Evolutionary conservation across 805 yeast species (phyloP).

Genomic region (Saturnispora halmiae): DNA sequence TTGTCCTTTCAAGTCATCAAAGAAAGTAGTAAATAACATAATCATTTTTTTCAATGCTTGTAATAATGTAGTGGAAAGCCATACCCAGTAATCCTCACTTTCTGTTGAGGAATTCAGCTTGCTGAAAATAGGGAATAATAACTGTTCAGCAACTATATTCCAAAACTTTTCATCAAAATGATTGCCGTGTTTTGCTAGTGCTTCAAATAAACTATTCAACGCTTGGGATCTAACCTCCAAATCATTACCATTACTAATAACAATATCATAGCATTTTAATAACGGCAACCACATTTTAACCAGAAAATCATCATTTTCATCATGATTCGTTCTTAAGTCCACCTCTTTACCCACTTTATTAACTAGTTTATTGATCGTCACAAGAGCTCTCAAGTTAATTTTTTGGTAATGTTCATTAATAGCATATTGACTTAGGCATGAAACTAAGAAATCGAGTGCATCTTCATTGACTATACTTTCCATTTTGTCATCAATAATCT

Average conservation of each 20-base stretch:
- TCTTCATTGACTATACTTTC: conserved; percentile 62
- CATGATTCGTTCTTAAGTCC: conserved; percentile 15
- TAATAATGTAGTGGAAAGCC: conserved; percentile 93
- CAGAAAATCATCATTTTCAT: conserved; percentile 30
- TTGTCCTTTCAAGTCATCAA: conserved; percentile 63
- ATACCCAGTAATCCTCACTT: conserved; percentile 76
- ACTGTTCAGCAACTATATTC: conserved; percentile 67
- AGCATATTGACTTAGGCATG: conserved; percentile 69
- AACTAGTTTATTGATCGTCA: conserved; percentile 56
- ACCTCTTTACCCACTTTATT: conserved; percentile 44
- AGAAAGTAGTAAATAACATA: conserved; percentile 73
- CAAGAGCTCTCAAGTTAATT: conserved; percentile 70
- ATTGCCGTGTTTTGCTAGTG: conserved; percentile 69
- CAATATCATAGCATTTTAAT: conserved; percentile 75
- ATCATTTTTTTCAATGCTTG: conserved; percentile 90
- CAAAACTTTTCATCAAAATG: conserved; percentile 70
- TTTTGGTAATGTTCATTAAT: conserved; percentile 79
- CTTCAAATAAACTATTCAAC: conserved; percentile 70
- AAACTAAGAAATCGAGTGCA: conserved; percentile 55
- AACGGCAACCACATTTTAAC: conserved; percentile 77
- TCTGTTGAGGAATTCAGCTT: conserved; percentile 72
- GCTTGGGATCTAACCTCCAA: conserved; percentile 90
- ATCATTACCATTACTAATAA: conserved; percentile 89
- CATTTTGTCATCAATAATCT: conserved; percentile 53
- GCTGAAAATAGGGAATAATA: conserved; percentile 84